A percentile compares a stretch with the other conserved stretches of the same genome.
Evolutionary conservation across 768 basidiomycete genomes (phyloP).

Genomic region (Rhodotorula babjevae): DNA sequence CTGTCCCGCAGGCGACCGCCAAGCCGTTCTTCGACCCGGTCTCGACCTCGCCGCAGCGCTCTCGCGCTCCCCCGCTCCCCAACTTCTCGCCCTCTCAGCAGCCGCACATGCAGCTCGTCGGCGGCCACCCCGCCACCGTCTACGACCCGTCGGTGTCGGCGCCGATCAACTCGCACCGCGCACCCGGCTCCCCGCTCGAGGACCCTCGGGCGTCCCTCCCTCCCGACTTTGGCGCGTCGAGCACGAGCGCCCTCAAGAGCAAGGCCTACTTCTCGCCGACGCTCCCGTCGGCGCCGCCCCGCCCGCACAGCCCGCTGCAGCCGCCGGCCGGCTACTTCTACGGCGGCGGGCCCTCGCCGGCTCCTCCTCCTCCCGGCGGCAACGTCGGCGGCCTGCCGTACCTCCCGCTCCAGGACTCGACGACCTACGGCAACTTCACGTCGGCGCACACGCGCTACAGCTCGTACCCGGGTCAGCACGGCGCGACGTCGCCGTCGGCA

Average conservation of each 20-base stretch:
- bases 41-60: conserved; percentile 31
- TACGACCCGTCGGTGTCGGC: conserved; percentile 14
- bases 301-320: conserved; percentile 14
- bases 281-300: conserved; percentile 1
- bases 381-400: not conserved
- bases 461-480: conserved; percentile 12
- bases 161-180: conserved; percentile 29
- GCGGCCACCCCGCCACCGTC: conserved; percentile 21
- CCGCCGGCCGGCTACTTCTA: conserved; percentile 12
- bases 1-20: not conserved
- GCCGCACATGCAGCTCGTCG: conserved; percentile 2
- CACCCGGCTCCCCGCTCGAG: not conserved
- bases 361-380: not conserved
- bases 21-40: conserved; percentile 31
- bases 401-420: conserved; percentile 19
- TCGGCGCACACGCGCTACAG: conserved; percentile 9
- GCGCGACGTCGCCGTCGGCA: not conserved
- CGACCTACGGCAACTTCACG: not conserved
- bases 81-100: not conserved
- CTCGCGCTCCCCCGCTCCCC: conserved; percentile 15
- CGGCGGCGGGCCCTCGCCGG: not conserved
- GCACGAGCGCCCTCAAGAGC: not conserved
- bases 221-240: conserved; percentile 29
- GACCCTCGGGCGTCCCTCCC: conserved; percentile 8
- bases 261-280: conserved; percentile 24